These are phyloP conservation scores for Metschnikowia koreensis DNA, from an alignment of 805 yeast species.

Conservation along the genomic window DNA sequence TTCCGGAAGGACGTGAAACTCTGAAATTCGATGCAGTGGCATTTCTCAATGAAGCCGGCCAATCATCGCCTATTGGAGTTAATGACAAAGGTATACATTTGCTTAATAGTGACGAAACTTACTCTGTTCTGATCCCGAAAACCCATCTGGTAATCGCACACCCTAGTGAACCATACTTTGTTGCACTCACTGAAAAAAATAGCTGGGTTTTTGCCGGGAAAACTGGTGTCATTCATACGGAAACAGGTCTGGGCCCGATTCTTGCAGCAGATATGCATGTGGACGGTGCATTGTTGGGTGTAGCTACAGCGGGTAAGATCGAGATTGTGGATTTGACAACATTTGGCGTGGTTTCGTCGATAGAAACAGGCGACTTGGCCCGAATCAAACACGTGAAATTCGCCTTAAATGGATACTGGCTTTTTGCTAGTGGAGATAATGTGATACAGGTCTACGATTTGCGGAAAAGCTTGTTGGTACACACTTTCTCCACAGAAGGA, in stretches of 20 bases:
- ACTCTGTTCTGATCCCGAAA: not conserved
- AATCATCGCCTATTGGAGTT: conserved; percentile 6
- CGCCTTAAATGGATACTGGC: conserved; percentile 66
- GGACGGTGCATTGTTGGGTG: conserved; percentile 47
- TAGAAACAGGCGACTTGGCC: conserved; percentile 4
- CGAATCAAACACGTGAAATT: conserved; percentile 42
- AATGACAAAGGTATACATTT: conserved; percentile 6
- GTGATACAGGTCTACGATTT: conserved; percentile 49
- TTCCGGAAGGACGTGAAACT: conserved; percentile 1
- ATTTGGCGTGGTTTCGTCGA: conserved; percentile 31
- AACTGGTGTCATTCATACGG: conserved; percentile 9
- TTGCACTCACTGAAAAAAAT: conserved; percentile 14
- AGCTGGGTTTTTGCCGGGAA: conserved; percentile 11
- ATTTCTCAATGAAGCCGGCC: conserved; percentile 5
- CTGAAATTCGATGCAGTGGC: conserved; percentile 6
- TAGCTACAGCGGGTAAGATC: conserved; percentile 29
- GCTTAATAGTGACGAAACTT: not conserved
- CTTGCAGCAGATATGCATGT: conserved; percentile 39
- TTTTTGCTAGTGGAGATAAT: conserved; percentile 37
- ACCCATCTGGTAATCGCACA: conserved; percentile 10
- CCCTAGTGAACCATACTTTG: conserved; percentile 15
- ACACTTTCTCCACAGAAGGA: conserved; percentile 17
- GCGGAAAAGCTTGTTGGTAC: conserved; percentile 35
- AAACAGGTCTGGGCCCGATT: conserved; percentile 14
- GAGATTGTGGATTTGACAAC: conserved; percentile 40